These are phyloP conservation scores for Phaeolepiota aurea DNA, from an alignment of 768 basidiomycete species.

Conservation along the genomic window DNA sequence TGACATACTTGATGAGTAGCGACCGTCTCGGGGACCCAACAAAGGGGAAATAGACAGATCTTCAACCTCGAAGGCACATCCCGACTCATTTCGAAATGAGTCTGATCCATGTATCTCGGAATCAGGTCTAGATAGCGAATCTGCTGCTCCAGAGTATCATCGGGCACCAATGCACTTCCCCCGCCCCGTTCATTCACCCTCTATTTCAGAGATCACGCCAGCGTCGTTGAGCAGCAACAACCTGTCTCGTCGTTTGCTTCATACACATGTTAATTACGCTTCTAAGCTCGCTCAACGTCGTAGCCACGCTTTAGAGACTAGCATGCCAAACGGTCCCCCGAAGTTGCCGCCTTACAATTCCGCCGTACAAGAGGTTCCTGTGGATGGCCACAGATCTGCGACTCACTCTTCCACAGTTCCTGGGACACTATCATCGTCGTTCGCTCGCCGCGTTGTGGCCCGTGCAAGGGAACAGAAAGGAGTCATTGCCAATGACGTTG, in stretches of 20 bases:
- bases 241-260: constrained; percentile 5
- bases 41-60: no score
- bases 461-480: constrained; percentile 32
- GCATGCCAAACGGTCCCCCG: constrained; percentile 8
- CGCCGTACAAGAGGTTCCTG: constrained; percentile 20
- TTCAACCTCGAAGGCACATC: no score
- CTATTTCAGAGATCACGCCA: constrained; percentile 7
- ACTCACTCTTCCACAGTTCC: constrained; percentile 4
- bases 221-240: constrained; percentile 7
- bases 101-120: constrained; percentile 8
- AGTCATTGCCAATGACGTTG: constrained; percentile 56
- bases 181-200: constrained; percentile 2
- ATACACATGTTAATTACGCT: constrained; percentile 5
- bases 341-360: constrained; percentile 43
- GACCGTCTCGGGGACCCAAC: no score
- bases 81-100: no score
- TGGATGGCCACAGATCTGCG: constrained; percentile 8
- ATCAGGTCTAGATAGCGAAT: neutral
- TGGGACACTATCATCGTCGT: constrained; percentile 6
- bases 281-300: neutral
- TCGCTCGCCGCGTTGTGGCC: constrained; percentile 20
- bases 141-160: constrained; percentile 6
- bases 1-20: no score
- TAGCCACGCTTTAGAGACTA: neutral
- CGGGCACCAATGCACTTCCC: constrained; percentile 21